Evolutionary conservation across 2,329 filamentous ascomycete species (phyloP), one percentile per base, ranked within the genome.

Genomic region (Thyridium curvatum): DNA sequence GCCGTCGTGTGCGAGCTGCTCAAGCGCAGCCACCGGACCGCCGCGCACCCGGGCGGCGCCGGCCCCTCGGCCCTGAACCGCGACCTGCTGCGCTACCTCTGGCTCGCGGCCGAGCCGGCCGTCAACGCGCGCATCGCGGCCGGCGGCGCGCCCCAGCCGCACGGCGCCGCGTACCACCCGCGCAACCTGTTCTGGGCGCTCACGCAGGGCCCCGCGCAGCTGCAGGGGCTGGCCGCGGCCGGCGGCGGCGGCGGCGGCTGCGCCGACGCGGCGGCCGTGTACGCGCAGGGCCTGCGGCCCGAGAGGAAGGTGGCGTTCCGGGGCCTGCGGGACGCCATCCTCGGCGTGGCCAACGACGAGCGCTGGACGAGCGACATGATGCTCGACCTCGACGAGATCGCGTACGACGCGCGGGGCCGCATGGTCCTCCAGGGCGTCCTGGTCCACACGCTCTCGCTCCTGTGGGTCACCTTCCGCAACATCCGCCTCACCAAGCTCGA

Each of bases 111-210:
- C 9, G 34, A 36, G 28, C 21, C 34, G n/a, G 34, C 28, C 14
- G 30, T 36, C 28, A n/a, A 28, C 13, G 17, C 21, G 14, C 21
- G 34, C 9, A 36, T 36, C 28, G 34, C 34, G n/a, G 34, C 30
- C 21, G 34, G 34, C 10, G 34, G 34, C 12, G 34, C 34, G 13
- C 34, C 34, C 4, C 34, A 36, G 21, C 26, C 12, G 13, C 21
- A 16, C 21, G 21, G 12, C 10, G 16, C 8, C 28, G 10, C 12
- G 13, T 15, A 12, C 14, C 30, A 30, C 34, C 34, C 21, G 3
- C 34, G 34, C 34, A 36, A 30, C n/a, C 7, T 36, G 15, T 36
- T 36, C 28, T 36, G 34, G 34, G 34, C 17, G 4, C 21, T 30
- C 13, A 36, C 26, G 12, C 21, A 4, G 28, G 12, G 12, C 4